These are phyloP conservation scores for Coemansia sp. DNA, from an alignment of 192 early-diverging fungal species.

Conservation along the genomic window DNA sequence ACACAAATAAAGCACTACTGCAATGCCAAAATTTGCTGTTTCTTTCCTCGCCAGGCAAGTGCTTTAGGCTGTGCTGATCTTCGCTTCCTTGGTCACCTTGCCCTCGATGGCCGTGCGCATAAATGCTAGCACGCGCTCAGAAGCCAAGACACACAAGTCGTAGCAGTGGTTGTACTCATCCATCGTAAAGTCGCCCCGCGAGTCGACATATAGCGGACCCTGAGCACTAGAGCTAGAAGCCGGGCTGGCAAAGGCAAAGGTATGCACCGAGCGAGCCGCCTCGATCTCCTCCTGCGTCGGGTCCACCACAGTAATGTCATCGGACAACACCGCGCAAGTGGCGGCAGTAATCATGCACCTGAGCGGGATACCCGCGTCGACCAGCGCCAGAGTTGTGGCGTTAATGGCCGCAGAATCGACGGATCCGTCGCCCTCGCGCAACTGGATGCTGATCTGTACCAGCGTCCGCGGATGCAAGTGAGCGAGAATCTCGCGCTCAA, in stretches of 20 bases:
- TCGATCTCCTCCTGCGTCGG: conserved; percentile 76
- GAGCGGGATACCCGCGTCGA: conserved; percentile 91
- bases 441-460: conserved; percentile 87
- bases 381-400: conserved; percentile 78
- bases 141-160: conserved; percentile 40
- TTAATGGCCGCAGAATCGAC: conserved; percentile 82
- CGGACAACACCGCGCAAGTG: conserved; percentile 66
- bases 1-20: too few relatives aligned
- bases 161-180: conserved; percentile 55
- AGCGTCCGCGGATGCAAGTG: conserved; percentile 85
- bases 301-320: conserved; percentile 72
- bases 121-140: conserved; percentile 60
- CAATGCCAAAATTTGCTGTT: too few relatives aligned
- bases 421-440: conserved; percentile 82
- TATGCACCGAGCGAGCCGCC: conserved; percentile 74
- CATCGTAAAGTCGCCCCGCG: conserved; percentile 72
- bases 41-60: not conserved
- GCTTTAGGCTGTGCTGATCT: conserved; percentile 11
- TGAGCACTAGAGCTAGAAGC: not conserved
- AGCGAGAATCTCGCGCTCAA: conserved; percentile 76
- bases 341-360: conserved; percentile 70
- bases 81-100: conserved; percentile 41
- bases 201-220: conserved; percentile 65
- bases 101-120: conserved; percentile 67
- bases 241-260: conserved; percentile 70